Conservation (phyloP, 768 basidiomycete genomes). For the Termitomyces sp. region DNA sequence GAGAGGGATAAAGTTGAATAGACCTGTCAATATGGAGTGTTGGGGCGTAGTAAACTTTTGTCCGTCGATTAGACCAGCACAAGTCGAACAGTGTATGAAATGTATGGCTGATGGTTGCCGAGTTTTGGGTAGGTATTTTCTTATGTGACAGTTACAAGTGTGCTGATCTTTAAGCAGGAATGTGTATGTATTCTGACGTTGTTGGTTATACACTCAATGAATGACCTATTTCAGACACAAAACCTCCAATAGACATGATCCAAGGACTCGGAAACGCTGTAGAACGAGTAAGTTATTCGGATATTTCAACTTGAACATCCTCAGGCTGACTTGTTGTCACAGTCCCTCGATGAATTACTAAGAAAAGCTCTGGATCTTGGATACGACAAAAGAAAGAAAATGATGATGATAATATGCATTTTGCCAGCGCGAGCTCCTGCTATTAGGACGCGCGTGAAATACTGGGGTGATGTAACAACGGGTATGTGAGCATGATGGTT, state of each 20-base stretch:
- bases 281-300: conserved; percentile 2
- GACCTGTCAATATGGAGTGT: conserved; percentile 7
- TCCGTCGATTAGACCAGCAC: not conserved
- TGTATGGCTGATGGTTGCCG: not conserved
- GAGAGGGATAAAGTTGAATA: conserved; percentile 13
- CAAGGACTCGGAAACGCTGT: conserved; percentile 7
- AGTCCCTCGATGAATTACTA: conserved; percentile 5
- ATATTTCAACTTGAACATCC: not conserved
- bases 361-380: conserved; percentile 1
- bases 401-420: conserved; percentile 45
- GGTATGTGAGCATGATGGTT: conserved; percentile 12
- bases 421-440: conserved; percentile 44
- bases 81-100: conserved; percentile 4
- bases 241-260: not conserved
- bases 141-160: not conserved
- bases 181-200: conserved; percentile 4
- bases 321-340: not conserved
- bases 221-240: not conserved
- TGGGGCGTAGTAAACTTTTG: conserved; percentile 17
- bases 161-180: conserved; percentile 3
- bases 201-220: not conserved
- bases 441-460: conserved; percentile 42
- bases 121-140: not conserved
- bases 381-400: conserved; percentile 5
- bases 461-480: conserved; percentile 42